Evolutionary conservation across 805 yeast genomes (phyloP).

Genomic region (Cyberlindnera japonica): DNA sequence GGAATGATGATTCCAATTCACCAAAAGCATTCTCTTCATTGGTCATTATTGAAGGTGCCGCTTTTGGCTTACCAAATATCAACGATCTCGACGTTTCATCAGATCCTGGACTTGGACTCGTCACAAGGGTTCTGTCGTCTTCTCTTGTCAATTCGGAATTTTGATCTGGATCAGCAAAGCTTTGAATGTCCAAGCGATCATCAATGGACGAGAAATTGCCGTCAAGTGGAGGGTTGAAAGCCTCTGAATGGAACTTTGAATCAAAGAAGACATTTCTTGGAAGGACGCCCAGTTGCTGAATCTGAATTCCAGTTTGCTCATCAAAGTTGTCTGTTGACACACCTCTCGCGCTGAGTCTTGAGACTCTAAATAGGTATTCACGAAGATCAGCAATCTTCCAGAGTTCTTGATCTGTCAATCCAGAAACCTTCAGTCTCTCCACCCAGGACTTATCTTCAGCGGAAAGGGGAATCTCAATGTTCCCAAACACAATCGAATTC

Average conservation of each 20-base stretch:
- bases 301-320: conserved; percentile 21
- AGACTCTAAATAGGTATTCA: conserved; percentile 60
- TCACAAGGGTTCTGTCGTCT: conserved; percentile 13
- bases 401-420: conserved; percentile 63
- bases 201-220: conserved; percentile 13
- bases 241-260: conserved; percentile 25
- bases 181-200: conserved; percentile 13
- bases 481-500: conserved; percentile 35
- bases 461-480: conserved; percentile 50
- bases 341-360: conserved; percentile 35
- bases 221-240: conserved; percentile 13
- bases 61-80: conserved; percentile 33
- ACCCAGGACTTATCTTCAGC: conserved; percentile 71
- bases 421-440: conserved; percentile 66
- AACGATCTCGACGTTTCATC: conserved; percentile 30
- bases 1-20: conserved; percentile 35
- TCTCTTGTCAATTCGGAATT: conserved; percentile 3
- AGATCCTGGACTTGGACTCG: conserved; percentile 11
- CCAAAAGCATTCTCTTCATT: conserved; percentile 41
- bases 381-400: conserved; percentile 81
- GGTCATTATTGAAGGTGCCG: conserved; percentile 37
- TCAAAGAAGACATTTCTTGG: conserved; percentile 55
- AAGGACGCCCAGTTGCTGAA: conserved; percentile 35
- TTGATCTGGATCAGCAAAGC: conserved; percentile 10
- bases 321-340: conserved; percentile 27